Base-by-base conservation (phyloP, 2,329 filamentous ascomycete species). In the Alternaria ventricosa region DNA sequence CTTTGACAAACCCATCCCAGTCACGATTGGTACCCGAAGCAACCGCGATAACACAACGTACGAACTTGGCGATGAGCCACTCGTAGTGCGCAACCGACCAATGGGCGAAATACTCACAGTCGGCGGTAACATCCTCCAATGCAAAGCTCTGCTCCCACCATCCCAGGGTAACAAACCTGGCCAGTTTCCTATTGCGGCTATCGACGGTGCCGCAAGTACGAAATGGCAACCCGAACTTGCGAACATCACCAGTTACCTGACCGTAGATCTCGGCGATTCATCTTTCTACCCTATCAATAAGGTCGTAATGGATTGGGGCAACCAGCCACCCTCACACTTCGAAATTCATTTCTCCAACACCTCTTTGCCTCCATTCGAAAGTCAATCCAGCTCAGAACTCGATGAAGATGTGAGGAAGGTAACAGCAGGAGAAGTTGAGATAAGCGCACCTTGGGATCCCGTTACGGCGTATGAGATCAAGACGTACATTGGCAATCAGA, bases 111-210 rank as follows among this genome's bases (percentile, higher is more conserved):
- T 83, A 13, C 79, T 83, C 30, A 90, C 89, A 0, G 79, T 86
- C 3, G 71, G 82, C 0, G 85, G 85, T 9, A 92, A 93, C 73
- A 81, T 92, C 27, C 83, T 87, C 0, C 90, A 93, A 79, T 93
- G 90, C 75, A 83, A 82, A 5, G 83, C 87, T 1, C 49, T 75
- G 6, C 85, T 86, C 0, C 76, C 75, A 6, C 58, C 72, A 5
- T 55, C 64, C 0, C 71, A 74, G 15, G 87, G 86, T 2, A 74
- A 80, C 0, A 75, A 84, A 43, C 86, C 88, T 0, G 91, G 90
- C 13, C 91, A 93, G 76, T 91, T 92, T 79, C 89, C 90, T 1
- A 82, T 90, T 56, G 84, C 86, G 0, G 89, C 88, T 3, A 85
- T 90, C 55, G 90, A 92, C 70, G 90, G 90, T 56, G 88, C 88